A percentile compares a stretch with the other conserved stretches of the same genome.
Conservation (phyloP, 1,139 yeast genomes). For the Saccharomyces hybrid region DNA sequence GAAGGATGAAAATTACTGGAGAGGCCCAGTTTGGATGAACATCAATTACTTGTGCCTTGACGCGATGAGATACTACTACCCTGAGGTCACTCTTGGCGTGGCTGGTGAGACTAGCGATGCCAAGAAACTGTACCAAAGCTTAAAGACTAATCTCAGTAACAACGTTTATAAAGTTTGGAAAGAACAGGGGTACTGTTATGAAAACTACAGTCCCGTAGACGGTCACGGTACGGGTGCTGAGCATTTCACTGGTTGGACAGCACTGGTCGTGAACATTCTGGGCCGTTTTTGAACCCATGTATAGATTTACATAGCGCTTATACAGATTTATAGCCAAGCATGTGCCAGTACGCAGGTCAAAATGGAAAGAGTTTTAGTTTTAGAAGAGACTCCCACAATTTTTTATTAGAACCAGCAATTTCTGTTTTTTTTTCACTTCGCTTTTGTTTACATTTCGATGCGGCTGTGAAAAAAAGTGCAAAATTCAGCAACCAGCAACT, state of each 20-base stretch:
- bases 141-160: conserved; percentile 59
- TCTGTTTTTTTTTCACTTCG: neutral
- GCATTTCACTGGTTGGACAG: conserved; percentile 93
- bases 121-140: conserved; percentile 43
- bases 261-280: conserved; percentile 75
- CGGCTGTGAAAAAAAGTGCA: neutral
- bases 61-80: conserved; percentile 50
- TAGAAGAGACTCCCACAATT: neutral
- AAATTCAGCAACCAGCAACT: neutral
- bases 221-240: conserved; percentile 79
- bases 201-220: conserved; percentile 71
- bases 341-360: neutral
- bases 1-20: conserved; percentile 88
- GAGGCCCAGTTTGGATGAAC: conserved; percentile 90
- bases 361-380: neutral
- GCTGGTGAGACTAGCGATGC: conserved; percentile 27
- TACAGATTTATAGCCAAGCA: neutral
- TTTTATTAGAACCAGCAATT: neutral
- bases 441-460: neutral
- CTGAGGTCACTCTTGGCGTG: conserved; percentile 20
- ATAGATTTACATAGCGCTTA: neutral
- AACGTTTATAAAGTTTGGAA: conserved; percentile 66
- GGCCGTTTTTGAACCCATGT: conserved; percentile 10
- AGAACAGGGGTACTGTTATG: conserved; percentile 79
- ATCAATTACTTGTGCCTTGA: conserved; percentile 79